phyloP scores from a whole-genome alignment of 305 asterid genomes.

The Solanum hybrid region DNA sequence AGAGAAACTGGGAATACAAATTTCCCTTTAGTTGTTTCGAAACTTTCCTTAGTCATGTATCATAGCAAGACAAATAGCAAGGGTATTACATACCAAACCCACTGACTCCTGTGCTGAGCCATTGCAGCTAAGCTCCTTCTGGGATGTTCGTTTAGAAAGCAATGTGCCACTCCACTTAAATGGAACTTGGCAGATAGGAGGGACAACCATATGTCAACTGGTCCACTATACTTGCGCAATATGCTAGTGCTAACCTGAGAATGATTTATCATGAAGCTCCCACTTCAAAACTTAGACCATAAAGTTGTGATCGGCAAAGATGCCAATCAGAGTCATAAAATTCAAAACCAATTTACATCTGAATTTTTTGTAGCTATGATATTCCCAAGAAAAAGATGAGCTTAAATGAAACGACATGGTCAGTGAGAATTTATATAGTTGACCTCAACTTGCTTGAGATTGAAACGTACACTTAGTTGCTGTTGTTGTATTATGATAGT shows the following conservation, averaged over 20 bases:
- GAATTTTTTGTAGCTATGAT: background rate
- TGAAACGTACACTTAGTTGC: background rate
- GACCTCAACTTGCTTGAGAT: background rate
- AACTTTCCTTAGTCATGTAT: background rate
- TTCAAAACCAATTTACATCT: background rate
- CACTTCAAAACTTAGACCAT: background rate
- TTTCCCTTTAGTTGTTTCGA: background rate
- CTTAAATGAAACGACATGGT: background rate
- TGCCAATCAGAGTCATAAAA: background rate
- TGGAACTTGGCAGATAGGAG: conserved; percentile 24
- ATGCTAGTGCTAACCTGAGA: conserved; percentile 65
- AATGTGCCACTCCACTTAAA: conserved; percentile 26
- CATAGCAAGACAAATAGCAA: background rate
- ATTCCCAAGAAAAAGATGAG: background rate
- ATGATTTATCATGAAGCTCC: background rate
- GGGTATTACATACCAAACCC: conserved; percentile 64
- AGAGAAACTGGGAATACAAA: background rate
- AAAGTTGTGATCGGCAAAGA: background rate
- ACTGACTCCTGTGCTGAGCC: conserved; percentile 84
- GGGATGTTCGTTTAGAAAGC: conserved; percentile 55
- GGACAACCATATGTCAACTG: conserved; percentile 70
- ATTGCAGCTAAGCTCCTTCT: conserved; percentile 57
- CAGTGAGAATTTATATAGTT: background rate
- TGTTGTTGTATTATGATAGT: background rate
- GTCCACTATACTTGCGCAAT: conserved; percentile 72